Evolutionary conservation across 129 eudicot species (phyloP), one percentile per base, ranked within the genome.

Genomic region (Escallonia herrerae): DNA sequence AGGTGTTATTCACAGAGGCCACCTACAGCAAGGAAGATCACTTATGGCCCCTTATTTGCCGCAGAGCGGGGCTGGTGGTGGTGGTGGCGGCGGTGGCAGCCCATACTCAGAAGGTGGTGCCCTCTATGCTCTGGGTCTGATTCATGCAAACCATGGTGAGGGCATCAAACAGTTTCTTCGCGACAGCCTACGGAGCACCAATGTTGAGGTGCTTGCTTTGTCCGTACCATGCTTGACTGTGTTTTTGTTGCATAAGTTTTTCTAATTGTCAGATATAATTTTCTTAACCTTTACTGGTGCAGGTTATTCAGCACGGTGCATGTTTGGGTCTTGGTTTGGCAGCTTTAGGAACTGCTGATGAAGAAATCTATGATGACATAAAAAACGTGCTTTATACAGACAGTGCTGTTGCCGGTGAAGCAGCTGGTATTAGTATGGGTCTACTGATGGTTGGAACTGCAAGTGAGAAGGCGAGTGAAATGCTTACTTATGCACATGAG

Each of bases 91-190:
- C 67, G 96, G 90, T 54, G 96, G 96, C 46, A 88, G 98, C 72
- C 98, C 98, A 15, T 93, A 85, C 66, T 93, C 98, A 40, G 98
- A 93, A 83, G 98, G 98, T 56, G 98, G 98, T 48, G 98, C 98
- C 37, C 82, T 93, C 33, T 93, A 93, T 76, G 98, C 98, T 40
- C 72, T 93, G 8, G 98, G 98, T 65, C 71, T 93, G 56, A 93
- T 93, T 68, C 98, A 93, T 77, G 98, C 98, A 65, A 93, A 93
- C 80, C 98, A 93, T 12, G 98, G 98, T 7, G 98, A 88, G 78
- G 98, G 98, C 72, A 93, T 93, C 77, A 93, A 93, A 57, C 95
- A 83, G 69, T 93, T 93, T 60, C 77, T 93, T 22, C 84, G 95
- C 39, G 96, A 93, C 65, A 93, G 98, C 77, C 79, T 93, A 40